phyloP scores from a whole-genome alignment of 2,329 filamentous ascomycete genomes.

The Aspergillus oerlinghausenensis region DNA sequence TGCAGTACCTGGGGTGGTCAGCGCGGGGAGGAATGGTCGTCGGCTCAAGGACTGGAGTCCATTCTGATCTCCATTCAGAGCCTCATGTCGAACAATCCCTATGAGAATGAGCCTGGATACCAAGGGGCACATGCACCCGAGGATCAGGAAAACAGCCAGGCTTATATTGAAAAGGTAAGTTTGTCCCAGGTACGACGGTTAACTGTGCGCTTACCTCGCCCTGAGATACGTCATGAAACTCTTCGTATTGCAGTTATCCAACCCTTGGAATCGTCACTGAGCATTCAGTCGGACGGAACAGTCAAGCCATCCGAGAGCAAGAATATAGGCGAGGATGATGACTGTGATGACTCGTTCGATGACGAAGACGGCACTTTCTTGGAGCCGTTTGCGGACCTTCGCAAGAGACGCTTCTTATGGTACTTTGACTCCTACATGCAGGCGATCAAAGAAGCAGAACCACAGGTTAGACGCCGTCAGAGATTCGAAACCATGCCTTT shows the following conservation, averaged over 20 bases:
- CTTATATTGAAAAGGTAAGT: conserved; percentile 72
- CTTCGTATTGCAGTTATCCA: conserved; percentile 81
- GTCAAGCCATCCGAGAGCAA: conserved; percentile 30
- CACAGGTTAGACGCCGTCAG: conserved; percentile 59
- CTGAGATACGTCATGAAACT: conserved; percentile 82
- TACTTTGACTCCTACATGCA: conserved; percentile 85
- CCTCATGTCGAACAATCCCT: conserved; percentile 88
- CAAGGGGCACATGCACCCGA: conserved; percentile 65
- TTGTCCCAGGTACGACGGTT: conserved; percentile 9
- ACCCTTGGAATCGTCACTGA: conserved; percentile 73
- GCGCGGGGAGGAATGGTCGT: conserved; percentile 90
- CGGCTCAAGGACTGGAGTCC: conserved; percentile 90
- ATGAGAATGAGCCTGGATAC: conserved; percentile 93
- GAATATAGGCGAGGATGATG: conserved; percentile 32
- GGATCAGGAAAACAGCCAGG: conserved; percentile 69
- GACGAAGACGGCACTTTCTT: conserved; percentile 58
- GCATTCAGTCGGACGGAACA: conserved; percentile 54
- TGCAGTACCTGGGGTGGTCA: conserved; percentile 87
- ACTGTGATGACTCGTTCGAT: conserved; percentile 22
- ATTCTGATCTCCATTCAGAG: conserved; percentile 94
- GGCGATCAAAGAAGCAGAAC: conserved; percentile 53
- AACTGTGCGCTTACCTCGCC: neutral
- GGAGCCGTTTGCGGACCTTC: conserved; percentile 84
- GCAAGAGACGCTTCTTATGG: conserved; percentile 91
- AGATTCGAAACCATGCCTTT: conserved; percentile 82